These are phyloP conservation scores for Podaxis carcinomalis DNA, from an alignment of 768 basidiomycete species.

Conservation along the genomic window DNA sequence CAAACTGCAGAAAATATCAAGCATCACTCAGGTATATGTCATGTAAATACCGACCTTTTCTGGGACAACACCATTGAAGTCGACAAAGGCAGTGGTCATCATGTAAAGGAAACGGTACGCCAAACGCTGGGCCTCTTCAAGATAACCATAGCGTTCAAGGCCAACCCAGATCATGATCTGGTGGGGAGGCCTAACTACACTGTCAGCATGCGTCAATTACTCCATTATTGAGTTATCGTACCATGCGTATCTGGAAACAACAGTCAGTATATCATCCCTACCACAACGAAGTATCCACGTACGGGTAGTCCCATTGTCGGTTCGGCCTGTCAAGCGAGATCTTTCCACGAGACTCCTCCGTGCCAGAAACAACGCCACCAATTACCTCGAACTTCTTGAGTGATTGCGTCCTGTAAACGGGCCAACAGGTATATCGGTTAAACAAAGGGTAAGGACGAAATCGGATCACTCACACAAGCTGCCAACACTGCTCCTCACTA, in stretches of 20 bases:
- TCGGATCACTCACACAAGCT: slow-evolving; percentile 70
- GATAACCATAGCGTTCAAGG: slow-evolving; percentile 91
- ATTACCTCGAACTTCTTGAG: slow-evolving; percentile 95
- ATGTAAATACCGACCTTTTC: slow-evolving; percentile 67
- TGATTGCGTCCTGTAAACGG: slow-evolving; percentile 60
- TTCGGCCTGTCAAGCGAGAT: slow-evolving; percentile 96
- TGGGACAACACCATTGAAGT: slow-evolving; percentile 97
- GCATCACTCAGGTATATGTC: slow-evolving; percentile 3
- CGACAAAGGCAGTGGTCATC: slow-evolving; percentile 94
- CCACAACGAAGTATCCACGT: slow-evolving; percentile 29
- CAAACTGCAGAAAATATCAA: slow-evolving; percentile 52
- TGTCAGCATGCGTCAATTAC: slow-evolving; percentile 3
- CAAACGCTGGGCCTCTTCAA: slow-evolving; percentile 88
- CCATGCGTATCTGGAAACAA: slow-evolving; percentile 60
- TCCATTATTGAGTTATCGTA: slow-evolving; percentile 15
- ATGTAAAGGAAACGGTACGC: slow-evolving; percentile 99
- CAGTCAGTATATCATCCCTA: slow-evolving; percentile 14
- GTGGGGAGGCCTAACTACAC: slow-evolving; percentile 75
- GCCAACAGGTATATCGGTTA: not conserved
- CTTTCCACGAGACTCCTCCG: slow-evolving; percentile 92
- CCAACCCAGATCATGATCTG: slow-evolving; percentile 99
- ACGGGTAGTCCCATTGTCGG: slow-evolving; percentile 99
- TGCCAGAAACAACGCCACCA: slow-evolving; percentile 93
- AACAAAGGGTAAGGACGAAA: not conserved
- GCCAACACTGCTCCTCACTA: slow-evolving; percentile 91